Evolutionary conservation across 305 asterid species (phyloP), one percentile per base, ranked within the genome.

Genomic region (Rubia balearica): DNA sequence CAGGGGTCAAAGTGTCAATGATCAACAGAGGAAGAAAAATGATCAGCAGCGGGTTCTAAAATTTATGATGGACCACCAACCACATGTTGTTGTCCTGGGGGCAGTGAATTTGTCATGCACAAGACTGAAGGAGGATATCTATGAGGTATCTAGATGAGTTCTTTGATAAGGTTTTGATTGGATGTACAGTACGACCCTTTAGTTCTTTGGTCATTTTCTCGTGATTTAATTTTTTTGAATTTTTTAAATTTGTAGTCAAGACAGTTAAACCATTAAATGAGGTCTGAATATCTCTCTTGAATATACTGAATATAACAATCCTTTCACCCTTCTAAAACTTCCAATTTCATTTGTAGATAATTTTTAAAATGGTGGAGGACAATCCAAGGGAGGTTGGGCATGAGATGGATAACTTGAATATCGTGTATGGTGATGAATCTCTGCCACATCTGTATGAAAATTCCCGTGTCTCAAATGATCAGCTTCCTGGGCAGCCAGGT

Each of bases 61-160:
- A 77, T 95, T 95, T 85, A 89, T 95, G 96, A 86, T 87, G 95
- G 99, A 95, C 74, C 97, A 95, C 85, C 95, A 95, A 74, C 99
- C 99, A 10, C 93, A 88, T 72, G 88, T 90, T 67, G 99, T 95
- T 57, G 94, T 87, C 72, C 82, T 95, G 45, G 99, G 98, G 70
- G 99, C 99, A 61, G 95, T 87, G 77, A 95, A 88, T 86, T 78
- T 95, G 85, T 85, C 97, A 61, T 95, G 99, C 81, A 84, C 90
- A 30, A 85, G 94, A 59, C 83, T 95, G 68, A 95, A 95, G 85
- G 98, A 91, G 82, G 97, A 91, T 81, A 95, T 95, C 53, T 95
- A 86, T 53, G 99, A 95, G 99, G 99, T 95, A 79, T 74, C 38
- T 74, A 62, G 42, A 38, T 57, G 76, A 12, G 43, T 65, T 36